Percentiles rank a stretch among this genome's conserved stretches.
Evolutionary conservation across 2,329 filamentous ascomycete species (phyloP).

Genomic region (Dryadomyces quercivorus): DNA sequence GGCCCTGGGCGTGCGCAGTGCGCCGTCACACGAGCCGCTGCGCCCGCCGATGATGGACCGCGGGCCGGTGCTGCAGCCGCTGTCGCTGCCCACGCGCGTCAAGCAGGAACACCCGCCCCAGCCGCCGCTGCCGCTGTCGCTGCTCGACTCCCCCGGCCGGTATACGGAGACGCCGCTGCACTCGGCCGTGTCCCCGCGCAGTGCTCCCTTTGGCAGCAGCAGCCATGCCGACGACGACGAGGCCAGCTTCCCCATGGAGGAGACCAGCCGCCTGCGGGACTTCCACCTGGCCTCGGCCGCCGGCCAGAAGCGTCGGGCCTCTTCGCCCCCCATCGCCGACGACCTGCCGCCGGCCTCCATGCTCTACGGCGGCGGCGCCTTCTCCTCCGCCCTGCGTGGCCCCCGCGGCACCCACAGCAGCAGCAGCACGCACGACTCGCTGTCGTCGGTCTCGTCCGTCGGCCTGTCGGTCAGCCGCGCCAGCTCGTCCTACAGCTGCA

Average conservation of each 20-base stretch:
- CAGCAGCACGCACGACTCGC: conserved; percentile 29
- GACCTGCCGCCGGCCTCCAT: conserved; percentile 17
- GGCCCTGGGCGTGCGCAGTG: conserved; percentile 28
- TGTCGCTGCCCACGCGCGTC: conserved; percentile 34
- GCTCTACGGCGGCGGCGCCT: not conserved
- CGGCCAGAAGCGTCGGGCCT: conserved; percentile 43
- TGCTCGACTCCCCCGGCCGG: conserved; percentile 32
- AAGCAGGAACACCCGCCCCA: conserved; percentile 17
- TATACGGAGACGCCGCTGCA: conserved; percentile 32
- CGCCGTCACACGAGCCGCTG: conserved; percentile 22
- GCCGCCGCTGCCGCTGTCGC: conserved; percentile 7
- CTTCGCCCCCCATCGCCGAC: conserved; percentile 39
- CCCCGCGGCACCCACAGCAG: not conserved
- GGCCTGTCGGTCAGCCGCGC: conserved; percentile 26
- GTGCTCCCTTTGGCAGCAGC: conserved; percentile 27
- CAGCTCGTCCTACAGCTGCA: conserved; percentile 36
- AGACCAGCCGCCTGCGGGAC: conserved; percentile 25
- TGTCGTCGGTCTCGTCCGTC: conserved; percentile 27
- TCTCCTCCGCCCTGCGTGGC: conserved; percentile 23
- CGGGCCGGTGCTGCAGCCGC: conserved; percentile 28
- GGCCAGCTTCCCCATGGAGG: conserved; percentile 31
- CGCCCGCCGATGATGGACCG: conserved; percentile 12
- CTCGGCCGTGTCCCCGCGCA: conserved; percentile 35
- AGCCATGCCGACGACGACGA: conserved; percentile 37
- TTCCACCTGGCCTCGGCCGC: conserved; percentile 25